Evolutionary conservation across 768 basidiomycete species (phyloP), one percentile per base, ranked within the genome.

Genomic region (Dentipellis sp.): DNA sequence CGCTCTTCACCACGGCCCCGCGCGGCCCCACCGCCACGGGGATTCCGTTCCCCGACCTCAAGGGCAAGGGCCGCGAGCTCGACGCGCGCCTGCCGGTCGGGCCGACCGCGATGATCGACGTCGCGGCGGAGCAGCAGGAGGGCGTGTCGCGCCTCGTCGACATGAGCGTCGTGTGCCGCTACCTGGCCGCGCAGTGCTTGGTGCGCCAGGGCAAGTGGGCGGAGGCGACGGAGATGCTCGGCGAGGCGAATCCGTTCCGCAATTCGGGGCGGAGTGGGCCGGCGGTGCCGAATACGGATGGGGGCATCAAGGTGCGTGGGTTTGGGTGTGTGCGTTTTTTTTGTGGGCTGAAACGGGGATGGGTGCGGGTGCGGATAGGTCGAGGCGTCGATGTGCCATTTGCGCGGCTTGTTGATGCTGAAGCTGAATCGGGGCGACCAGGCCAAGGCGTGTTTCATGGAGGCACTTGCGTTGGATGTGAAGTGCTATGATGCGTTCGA

Each of bases 401-500:
- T 99, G 16, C 83, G 97, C 54, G 97, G 94, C 11, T 72, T 97
- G 21, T 77, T 99, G 17, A 95, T 97, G 84, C 84, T 94, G 53
- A 94, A 97, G 66, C 77, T 97, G 14, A 94, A 92, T 63, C 86
- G 93, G 10, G 84, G 86, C 19, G 88, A 93, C 52, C 82, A 88
- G 63, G 97, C 97, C 1, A 98, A 98, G 67, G 78, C 89, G 52
- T 92, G 91, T 63, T 97, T 97, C 65, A 87, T 97, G 84, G 95
- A 99, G 65, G 94, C 97, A 1, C 77, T 99, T 19, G 80, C 88
- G 1, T 76, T 97, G 19, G 97, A 99, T 62, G 91, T 97, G 36
- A 97, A 97, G 70, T 98, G 95, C 68, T 98, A 92, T 64, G 97
- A 98, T 61, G 86, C 93, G 1, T 97, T 97, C 65, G 85, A 90